phyloP scores from a whole-genome alignment of 1,139 yeast genomes.

The Kodamaea ohmeri region DNA sequence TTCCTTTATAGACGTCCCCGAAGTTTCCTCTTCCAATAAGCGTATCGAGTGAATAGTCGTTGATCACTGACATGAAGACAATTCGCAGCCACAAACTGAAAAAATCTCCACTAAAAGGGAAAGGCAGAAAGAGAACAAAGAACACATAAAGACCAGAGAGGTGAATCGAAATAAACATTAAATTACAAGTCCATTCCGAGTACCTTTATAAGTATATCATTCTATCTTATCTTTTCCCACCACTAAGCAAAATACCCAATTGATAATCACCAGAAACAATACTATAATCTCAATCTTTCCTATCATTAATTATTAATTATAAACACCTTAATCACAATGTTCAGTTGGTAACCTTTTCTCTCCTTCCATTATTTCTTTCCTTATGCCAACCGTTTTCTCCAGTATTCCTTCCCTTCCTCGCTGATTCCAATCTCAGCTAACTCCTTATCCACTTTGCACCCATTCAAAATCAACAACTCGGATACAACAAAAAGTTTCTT shows the following conservation, averaged over 20 bases:
- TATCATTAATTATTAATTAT: too few relatives aligned
- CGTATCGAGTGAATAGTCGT: constrained; percentile 42
- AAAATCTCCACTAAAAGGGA: background rate
- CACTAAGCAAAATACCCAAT: too few relatives aligned
- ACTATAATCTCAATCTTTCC: too few relatives aligned
- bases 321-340: too few relatives aligned
- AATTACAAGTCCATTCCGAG: too few relatives aligned
- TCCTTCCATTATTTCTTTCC: background rate
- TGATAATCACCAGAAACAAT: too few relatives aligned
- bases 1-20: constrained; percentile 80
- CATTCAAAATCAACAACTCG: constrained; percentile 70
- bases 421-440: constrained; percentile 34
- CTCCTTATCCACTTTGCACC: constrained; percentile 40
- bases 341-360: too few relatives aligned
- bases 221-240: too few relatives aligned
- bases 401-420: constrained; percentile 48
- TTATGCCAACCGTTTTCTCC: constrained; percentile 36
- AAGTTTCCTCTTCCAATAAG: constrained; percentile 83
- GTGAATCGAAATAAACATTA: too few relatives aligned
- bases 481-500: constrained; percentile 59
- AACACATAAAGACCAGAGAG: too few relatives aligned
- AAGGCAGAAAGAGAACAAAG: background rate
- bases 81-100: constrained; percentile 22
- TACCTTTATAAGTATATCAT: too few relatives aligned
- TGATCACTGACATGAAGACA: constrained; percentile 3